phyloP scores from a whole-genome alignment of 306 rosid species.

The Casuarina cunninghamiana region DNA sequence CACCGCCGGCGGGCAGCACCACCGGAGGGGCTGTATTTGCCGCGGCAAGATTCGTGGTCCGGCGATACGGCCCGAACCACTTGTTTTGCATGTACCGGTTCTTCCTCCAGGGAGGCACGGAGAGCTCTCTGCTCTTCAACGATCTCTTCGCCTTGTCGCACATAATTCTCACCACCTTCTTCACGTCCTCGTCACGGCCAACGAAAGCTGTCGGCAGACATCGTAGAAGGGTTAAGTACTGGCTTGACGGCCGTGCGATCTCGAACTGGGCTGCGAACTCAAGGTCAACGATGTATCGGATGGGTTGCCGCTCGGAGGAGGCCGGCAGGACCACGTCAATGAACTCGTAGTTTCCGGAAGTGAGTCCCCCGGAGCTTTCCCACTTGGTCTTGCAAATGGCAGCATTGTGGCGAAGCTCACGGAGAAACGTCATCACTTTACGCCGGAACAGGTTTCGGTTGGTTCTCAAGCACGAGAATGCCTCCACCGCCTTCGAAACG shows the following conservation, averaged over 20 bases:
- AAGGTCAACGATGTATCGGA: constrained; percentile 59
- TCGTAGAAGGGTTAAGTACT: constrained; percentile 32
- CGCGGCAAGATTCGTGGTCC: constrained; percentile 51
- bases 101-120: constrained; percentile 86
- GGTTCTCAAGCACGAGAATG: constrained; percentile 25
- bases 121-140: constrained; percentile 44
- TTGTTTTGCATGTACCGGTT: constrained; percentile 75
- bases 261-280: constrained; percentile 59
- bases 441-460: constrained; percentile 31
- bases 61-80: constrained; percentile 71
- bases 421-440: constrained; percentile 58
- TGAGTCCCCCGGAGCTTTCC: constrained; percentile 44
- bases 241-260: constrained; percentile 57
- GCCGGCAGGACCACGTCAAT: constrained; percentile 54
- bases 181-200: constrained; percentile 58
- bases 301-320: constrained; percentile 24
- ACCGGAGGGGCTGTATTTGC: constrained; percentile 27
- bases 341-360: constrained; percentile 66
- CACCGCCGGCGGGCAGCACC: neutral
- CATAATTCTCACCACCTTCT: constrained; percentile 47
- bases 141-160: constrained; percentile 59
- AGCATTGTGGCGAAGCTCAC: constrained; percentile 64
- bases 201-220: constrained; percentile 54
- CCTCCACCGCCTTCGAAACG: constrained; percentile 47
- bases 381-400: constrained; percentile 80